Conservation (phyloP, 768 basidiomycete genomes). For the Leccinum subgranulosum region DNA sequence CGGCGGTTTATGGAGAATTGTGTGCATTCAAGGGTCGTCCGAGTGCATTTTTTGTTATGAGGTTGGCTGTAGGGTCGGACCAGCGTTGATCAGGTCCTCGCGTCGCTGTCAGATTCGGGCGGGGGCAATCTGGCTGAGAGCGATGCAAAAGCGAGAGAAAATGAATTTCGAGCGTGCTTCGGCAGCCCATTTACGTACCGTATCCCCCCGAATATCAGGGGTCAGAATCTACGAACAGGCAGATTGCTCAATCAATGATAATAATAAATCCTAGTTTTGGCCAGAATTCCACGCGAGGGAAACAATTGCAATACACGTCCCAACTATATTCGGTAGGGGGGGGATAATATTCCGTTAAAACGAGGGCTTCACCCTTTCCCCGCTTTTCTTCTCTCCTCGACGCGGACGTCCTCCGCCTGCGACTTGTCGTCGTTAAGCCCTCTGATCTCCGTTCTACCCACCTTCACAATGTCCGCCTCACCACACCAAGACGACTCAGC, state of each 20-base stretch:
- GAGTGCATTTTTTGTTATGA: not conserved
- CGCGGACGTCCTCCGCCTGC: constrained; percentile 29
- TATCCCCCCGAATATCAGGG: constrained; percentile 56
- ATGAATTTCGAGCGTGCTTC: constrained; percentile 35
- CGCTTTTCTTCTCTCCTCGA: constrained; percentile 51
- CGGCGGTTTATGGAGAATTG: constrained; percentile 13
- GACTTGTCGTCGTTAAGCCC: constrained; percentile 19
- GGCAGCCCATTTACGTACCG: constrained; percentile 56
- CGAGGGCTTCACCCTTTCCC: constrained; percentile 62
- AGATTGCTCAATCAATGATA: constrained; percentile 48
- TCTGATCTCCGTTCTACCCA: constrained; percentile 22
- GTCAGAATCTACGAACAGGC: constrained; percentile 46
- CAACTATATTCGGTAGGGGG: constrained; percentile 65
- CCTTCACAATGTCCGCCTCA: constrained; percentile 57
- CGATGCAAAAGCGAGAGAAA: constrained; percentile 24
- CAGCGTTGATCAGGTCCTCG: constrained; percentile 13
- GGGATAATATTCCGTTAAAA: constrained; percentile 72
- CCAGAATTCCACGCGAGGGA: constrained; percentile 60
- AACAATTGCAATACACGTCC: constrained; percentile 59
- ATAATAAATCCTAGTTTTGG: constrained; percentile 59
- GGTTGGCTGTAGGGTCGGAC: not conserved
- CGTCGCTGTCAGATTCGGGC: constrained; percentile 9
- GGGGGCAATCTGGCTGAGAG: constrained; percentile 25
- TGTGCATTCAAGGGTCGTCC: constrained; percentile 2
- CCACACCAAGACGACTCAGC: constrained; percentile 51